phyloP scores from a whole-genome alignment of 148 eudicot genomes.

The Gaultheria prostrata region DNA sequence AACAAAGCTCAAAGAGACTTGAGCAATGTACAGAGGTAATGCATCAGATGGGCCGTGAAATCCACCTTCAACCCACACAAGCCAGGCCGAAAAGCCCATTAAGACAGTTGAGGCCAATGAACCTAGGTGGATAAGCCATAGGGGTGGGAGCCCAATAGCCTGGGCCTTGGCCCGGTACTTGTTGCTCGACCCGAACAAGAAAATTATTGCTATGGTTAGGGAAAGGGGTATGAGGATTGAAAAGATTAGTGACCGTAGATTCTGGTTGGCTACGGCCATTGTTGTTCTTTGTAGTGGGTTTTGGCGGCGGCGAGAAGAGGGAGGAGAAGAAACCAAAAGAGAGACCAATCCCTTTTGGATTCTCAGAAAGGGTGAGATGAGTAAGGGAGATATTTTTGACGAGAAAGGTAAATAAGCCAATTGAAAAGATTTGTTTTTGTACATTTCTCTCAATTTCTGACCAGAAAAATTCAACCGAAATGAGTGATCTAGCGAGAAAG shows the following conservation, averaged over 20 bases:
- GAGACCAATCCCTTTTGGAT: too few species aligned
- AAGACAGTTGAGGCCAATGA: slow-evolving; percentile 38
- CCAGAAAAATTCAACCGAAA: too few species aligned
- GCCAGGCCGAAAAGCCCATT: slow-evolving; percentile 73
- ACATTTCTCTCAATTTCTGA: too few species aligned
- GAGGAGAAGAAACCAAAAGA: too few species aligned
- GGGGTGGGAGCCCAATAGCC: slow-evolving; percentile 52
- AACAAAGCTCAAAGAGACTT: slow-evolving; percentile 47
- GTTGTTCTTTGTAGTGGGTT: slow-evolving; percentile 5
- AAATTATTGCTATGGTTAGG: slow-evolving; percentile 30
- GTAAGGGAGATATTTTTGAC: too few species aligned
- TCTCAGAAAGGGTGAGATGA: too few species aligned
- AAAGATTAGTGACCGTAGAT: slow-evolving; percentile 45
- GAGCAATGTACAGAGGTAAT: slow-evolving; percentile 37
- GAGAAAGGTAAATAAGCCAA: too few species aligned
- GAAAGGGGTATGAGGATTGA: slow-evolving; percentile 43
- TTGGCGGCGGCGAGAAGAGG: background rate
- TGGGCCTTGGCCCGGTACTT: slow-evolving; percentile 23
- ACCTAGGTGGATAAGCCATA: slow-evolving; percentile 57
- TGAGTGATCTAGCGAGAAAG: too few species aligned
- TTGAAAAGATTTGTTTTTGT: too few species aligned
- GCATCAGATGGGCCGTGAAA: slow-evolving; percentile 45
- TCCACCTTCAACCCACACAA: slow-evolving; percentile 84
- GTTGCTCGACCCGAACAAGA: slow-evolving; percentile 39
- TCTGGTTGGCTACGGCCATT: slow-evolving; percentile 42